Evolutionary conservation across 2,329 filamentous ascomycete species (phyloP).

Genomic region (Colletotrichum shisoi): DNA sequence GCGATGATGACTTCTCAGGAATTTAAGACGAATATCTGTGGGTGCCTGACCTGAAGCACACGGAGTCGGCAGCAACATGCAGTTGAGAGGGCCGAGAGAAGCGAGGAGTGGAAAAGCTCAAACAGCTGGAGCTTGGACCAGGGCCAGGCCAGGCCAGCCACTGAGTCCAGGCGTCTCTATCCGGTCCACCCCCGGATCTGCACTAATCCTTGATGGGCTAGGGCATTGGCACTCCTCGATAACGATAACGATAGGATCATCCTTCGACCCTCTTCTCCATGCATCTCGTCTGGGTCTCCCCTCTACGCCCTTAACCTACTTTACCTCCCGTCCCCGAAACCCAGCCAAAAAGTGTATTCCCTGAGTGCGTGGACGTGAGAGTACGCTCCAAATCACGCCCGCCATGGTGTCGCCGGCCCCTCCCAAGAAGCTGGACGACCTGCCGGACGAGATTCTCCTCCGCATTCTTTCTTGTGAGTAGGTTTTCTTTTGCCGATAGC

Average conservation of each 20-base stretch:
- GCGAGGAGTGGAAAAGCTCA: constrained; percentile 7
- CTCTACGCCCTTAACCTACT: constrained; percentile 12
- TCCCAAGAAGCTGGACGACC: constrained; percentile 54
- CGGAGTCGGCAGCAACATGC: constrained; percentile 1
- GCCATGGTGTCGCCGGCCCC: constrained; percentile 40
- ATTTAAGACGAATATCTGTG: neutral
- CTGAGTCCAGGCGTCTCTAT: constrained; percentile 35
- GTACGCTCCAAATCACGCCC: constrained; percentile 20
- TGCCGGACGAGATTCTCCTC: constrained; percentile 70
- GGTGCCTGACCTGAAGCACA: neutral
- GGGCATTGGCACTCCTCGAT: constrained; percentile 19
- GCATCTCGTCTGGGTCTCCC: constrained; percentile 26
- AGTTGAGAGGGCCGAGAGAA: constrained; percentile 1
- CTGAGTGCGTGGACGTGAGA: constrained; percentile 5
- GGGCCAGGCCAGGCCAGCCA: constrained; percentile 24
- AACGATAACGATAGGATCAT: constrained; percentile 38
- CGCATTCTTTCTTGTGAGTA: constrained; percentile 58
- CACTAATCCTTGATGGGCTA: constrained; percentile 26
- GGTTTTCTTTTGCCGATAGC: constrained; percentile 15
- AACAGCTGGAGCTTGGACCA: constrained; percentile 32
- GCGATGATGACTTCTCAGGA: neutral
- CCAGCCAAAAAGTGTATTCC: constrained; percentile 16
- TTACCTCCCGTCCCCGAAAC: constrained; percentile 15
- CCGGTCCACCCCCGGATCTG: constrained; percentile 39
- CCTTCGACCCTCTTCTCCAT: constrained; percentile 37